These are phyloP conservation scores for Mycena haematopus DNA, from an alignment of 768 basidiomycete species.

Conservation along the genomic window DNA sequence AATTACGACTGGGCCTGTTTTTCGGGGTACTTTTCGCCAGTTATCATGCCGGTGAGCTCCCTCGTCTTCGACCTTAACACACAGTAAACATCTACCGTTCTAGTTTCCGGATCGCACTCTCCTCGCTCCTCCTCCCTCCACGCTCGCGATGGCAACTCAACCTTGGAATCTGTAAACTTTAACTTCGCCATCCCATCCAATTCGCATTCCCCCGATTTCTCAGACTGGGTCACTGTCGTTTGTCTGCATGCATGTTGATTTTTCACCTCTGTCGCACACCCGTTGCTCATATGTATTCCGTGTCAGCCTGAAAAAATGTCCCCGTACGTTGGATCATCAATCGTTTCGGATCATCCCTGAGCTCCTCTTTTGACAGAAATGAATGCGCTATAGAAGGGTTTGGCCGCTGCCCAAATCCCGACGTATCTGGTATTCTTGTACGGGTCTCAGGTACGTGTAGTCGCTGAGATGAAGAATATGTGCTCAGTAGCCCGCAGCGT, in stretches of 20 bases:
- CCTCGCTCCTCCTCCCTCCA: neutral
- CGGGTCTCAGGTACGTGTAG: constrained; percentile 4
- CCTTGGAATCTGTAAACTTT: neutral
- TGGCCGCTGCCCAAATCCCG: constrained; percentile 9
- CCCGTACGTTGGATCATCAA: neutral
- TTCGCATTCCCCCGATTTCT: neutral
- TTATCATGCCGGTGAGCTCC: too few relatives aligned
- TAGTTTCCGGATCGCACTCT: neutral
- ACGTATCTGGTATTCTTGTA: constrained; percentile 20
- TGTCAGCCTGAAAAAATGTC: neutral
- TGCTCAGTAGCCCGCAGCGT: constrained; percentile 1
- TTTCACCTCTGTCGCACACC: too few relatives aligned
- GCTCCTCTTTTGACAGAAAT: neutral
- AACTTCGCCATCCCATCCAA: neutral
- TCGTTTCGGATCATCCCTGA: too few relatives aligned
- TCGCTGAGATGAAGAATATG: neutral
- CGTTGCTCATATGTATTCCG: neutral
- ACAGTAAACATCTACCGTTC: neutral
- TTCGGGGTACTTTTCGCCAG: too few relatives aligned
- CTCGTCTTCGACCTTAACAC: neutral
- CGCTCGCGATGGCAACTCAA: neutral
- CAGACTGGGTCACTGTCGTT: neutral
- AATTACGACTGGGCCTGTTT: too few relatives aligned
- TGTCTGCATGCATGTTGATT: neutral
- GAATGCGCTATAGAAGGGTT: neutral